Conservation (phyloP, 306 rosid genomes). For the Vachellia pachyceras region DNA sequence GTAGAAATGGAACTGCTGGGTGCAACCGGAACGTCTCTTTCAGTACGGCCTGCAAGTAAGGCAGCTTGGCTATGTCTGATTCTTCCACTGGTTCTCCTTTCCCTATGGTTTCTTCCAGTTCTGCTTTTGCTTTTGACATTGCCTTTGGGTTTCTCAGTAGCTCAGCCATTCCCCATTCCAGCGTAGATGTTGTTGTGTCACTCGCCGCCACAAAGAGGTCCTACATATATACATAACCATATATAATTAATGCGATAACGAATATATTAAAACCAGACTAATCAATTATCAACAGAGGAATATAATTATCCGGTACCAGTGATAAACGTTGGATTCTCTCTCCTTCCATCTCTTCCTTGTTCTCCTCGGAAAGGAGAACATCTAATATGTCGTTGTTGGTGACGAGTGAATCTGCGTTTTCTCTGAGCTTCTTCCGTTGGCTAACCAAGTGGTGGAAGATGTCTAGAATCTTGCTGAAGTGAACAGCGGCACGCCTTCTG, state of each 20-base stretch:
- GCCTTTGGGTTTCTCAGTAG: constrained; percentile 41
- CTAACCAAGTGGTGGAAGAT: neutral
- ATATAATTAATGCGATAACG: neutral
- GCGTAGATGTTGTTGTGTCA: constrained; percentile 41
- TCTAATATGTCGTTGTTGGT: constrained; percentile 39
- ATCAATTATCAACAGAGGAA: neutral
- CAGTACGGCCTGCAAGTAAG: constrained; percentile 49
- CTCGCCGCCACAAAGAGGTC: constrained; percentile 52
- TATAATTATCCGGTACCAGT: constrained; percentile 16
- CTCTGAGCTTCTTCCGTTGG: constrained; percentile 31
- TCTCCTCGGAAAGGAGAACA: constrained; percentile 34
- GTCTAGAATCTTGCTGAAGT: neutral
- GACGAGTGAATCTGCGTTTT: neutral
- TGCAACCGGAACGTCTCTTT: constrained; percentile 12
- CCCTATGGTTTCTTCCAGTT: constrained; percentile 43
- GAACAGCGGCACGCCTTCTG: constrained; percentile 14
- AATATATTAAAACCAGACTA: neutral
- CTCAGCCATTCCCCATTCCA: constrained; percentile 62
- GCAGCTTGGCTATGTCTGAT: constrained; percentile 45
- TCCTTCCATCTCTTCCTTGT: constrained; percentile 29
- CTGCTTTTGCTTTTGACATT: constrained; percentile 47
- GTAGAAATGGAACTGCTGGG: constrained; percentile 38
- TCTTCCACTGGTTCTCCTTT: constrained; percentile 52
- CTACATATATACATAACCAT: constrained; percentile 17
- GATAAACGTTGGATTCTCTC: constrained; percentile 13